A percentile compares a stretch with the other conserved stretches of the same genome.
Evolutionary conservation across 148 eudicot genomes (phyloP).

Genomic region (Vaccinium macrocarpon): DNA sequence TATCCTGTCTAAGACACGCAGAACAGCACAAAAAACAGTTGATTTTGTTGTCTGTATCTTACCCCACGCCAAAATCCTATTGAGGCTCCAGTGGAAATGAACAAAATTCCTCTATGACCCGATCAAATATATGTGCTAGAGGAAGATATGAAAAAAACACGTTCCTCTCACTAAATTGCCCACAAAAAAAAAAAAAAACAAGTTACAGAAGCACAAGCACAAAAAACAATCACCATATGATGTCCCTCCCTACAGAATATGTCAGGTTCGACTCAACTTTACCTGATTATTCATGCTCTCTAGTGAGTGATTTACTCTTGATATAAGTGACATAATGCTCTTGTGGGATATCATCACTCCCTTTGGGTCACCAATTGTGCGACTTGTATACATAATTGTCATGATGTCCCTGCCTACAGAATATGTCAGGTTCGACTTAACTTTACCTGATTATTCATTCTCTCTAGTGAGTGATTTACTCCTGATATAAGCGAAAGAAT

Average conservation of each 20-base stretch:
- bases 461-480: too few relatives aligned
- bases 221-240: neutral
- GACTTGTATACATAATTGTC: too few relatives aligned
- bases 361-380: too few relatives aligned
- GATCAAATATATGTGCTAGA: constrained; percentile 91
- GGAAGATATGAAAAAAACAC: constrained; percentile 90
- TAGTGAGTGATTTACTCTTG: constrained; percentile 68
- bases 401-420: too few relatives aligned
- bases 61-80: constrained; percentile 99
- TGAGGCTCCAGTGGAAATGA: constrained; percentile 76
- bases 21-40: constrained; percentile 68
- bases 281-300: constrained; percentile 84
- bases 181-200: constrained; percentile 9
- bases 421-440: too few relatives aligned
- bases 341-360: constrained; percentile 89
- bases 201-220: neutral
- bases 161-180: constrained; percentile 66
- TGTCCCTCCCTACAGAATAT: neutral
- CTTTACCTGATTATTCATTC: too few relatives aligned
- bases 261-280: neutral
- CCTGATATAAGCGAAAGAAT: too few relatives aligned
- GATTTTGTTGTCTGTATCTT: constrained; percentile 33
- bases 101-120: constrained; percentile 81
- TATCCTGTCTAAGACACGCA: constrained; percentile 83
- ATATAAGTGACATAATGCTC: constrained; percentile 68